Base-by-base conservation (phyloP, 2,329 filamentous ascomycete genomes). In the Cercospora sojina region DNA sequence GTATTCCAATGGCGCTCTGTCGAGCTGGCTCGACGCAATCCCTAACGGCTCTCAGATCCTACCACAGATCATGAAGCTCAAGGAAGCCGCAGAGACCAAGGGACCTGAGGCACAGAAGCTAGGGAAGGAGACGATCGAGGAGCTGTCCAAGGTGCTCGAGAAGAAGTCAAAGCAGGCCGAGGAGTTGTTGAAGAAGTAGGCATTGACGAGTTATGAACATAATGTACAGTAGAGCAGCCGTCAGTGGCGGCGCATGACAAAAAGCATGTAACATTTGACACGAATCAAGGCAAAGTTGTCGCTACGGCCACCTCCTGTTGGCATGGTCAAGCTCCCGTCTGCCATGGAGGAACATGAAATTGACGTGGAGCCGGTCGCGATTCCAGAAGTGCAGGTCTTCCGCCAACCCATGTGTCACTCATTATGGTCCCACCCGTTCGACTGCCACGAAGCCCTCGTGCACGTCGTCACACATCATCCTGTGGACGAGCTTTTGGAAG, bases 31-130 rank as follows among this genome's bases (percentile, higher is more conserved):
- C n/a, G 81, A 87, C 72, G 84, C 87, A 83, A 82, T 91, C 6
- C 88, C 89, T 0, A 84, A 86, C 12, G 88, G 87, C 0, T 82
- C 84, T 51, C 85, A 90, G 77, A 85, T 92, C 57, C 74, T 91
- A 38, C 83, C 86, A 38, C 90, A 91, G 79, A 76, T 92, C 62
- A 81, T 87, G 73, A 84, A 90, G 72, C 77, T 93, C 63, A 83
- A 86, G 70, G 83, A 90, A 69, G 82, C 90, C 13, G 88, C 87
- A 0, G 82, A 89, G 72, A 87, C 91, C 80, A 87, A 91, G 76
- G 87, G 86, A 59, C 83, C 87, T 5, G 88, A 92, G 77, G 89
- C 89, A 2, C 85, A 92, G 81, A 85, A 87, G 77, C 80, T 92
- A 41, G 77, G 91, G 60, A 87, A 88, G 78, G 88, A 90, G 75